Conservation (phyloP, 345 rosid species). For the Anacardium occidentale region DNA sequence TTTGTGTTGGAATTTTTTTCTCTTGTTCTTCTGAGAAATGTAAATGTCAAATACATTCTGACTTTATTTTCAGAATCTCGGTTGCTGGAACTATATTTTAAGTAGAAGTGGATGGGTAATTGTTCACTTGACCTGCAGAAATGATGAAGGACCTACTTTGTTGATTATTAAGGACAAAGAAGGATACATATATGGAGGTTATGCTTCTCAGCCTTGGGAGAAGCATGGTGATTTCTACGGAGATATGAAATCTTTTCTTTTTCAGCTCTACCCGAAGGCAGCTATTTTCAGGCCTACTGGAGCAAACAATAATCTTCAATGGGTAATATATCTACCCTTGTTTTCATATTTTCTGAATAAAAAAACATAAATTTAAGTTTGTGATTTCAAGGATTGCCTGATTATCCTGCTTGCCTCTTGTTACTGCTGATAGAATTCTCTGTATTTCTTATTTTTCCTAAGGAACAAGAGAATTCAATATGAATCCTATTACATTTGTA, state of each 20-base stretch:
- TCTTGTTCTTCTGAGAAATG: constrained; percentile 6
- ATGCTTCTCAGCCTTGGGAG: constrained; percentile 92
- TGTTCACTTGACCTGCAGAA: constrained; percentile 54
- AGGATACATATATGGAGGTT: constrained; percentile 80
- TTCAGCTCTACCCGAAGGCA: constrained; percentile 75
- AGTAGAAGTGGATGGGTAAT: constrained; percentile 24
- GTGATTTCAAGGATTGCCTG: not conserved
- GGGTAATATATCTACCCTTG: constrained; percentile 50
- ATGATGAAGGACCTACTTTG: constrained; percentile 58
- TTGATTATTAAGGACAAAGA: constrained; percentile 75
- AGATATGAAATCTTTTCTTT: constrained; percentile 84
- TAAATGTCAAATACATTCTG: not conserved
- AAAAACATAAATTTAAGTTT: not conserved
- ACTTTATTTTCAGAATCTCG: constrained; percentile 21
- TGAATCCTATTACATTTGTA: not conserved
- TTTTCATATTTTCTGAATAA: not conserved
- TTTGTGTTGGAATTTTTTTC: not conserved
- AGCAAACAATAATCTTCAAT: constrained; percentile 77
- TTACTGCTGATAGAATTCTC: not conserved
- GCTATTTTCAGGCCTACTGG: constrained; percentile 80
- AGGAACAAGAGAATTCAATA: not conserved
- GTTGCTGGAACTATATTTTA: constrained; percentile 19
- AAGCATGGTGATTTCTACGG: constrained; percentile 85
- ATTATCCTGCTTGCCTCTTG: not conserved
- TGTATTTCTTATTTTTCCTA: not conserved